Conservation (phyloP, 164 flowering plant species). For the Stephania yunnanensis region DNA sequence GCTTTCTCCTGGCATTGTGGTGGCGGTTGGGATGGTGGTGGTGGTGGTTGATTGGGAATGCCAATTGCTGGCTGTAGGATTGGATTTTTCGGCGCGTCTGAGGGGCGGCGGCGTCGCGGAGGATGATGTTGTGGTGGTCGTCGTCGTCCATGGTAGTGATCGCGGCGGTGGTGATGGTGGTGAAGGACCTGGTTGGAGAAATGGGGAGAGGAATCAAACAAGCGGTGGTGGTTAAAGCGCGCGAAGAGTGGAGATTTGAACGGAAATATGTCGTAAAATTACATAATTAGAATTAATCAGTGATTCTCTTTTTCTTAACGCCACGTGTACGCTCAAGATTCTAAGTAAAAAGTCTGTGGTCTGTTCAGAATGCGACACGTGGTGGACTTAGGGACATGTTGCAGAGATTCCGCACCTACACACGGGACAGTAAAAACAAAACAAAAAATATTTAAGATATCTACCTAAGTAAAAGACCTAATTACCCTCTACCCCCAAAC, state of each 20-base stretch:
- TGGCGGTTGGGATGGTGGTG: constrained; percentile 15
- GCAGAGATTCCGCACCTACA: too few species aligned
- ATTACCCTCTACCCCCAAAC: too few species aligned
- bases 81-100: constrained; percentile 30
- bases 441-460: too few species aligned
- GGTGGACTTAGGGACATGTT: too few species aligned
- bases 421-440: too few species aligned
- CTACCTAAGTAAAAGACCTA: too few species aligned
- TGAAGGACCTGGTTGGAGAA: not conserved
- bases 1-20: constrained; percentile 49
- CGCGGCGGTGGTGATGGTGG: not conserved
- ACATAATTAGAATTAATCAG: not conserved
- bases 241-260: constrained; percentile 4
- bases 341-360: not conserved
- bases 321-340: not conserved
- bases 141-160: constrained; percentile 22
- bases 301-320: not conserved
- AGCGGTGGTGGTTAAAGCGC: not conserved
- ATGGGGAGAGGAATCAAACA: not conserved
- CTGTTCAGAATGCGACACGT: not conserved
- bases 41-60: constrained; percentile 15
- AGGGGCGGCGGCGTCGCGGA: constrained; percentile 14
- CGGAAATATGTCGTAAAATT: not conserved
- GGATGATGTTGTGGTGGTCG: constrained; percentile 44
- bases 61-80: constrained; percentile 64